phyloP scores from a whole-genome alignment of 1,284 basidiomycete species.

The Boletus nobilissimus region DNA sequence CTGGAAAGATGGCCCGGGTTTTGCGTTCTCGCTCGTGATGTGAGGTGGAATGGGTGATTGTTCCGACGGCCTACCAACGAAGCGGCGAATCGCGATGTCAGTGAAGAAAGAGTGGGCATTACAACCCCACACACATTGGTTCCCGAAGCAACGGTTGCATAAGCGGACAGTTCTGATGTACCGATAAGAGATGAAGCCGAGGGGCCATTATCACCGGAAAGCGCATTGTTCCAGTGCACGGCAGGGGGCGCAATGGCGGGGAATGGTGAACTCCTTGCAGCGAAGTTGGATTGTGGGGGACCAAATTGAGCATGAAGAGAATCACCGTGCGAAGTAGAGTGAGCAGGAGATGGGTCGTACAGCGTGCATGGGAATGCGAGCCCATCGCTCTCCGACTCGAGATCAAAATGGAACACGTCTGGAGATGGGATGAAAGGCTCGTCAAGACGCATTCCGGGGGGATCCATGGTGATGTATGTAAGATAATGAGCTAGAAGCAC shows the following conservation, averaged over 20 bases:
- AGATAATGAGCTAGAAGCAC: too few relatives aligned
- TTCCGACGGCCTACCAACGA: neutral
- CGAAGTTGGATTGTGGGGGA: neutral
- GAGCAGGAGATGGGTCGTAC: neutral
- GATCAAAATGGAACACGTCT: neutral
- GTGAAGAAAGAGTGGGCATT: neutral
- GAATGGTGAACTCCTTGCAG: neutral
- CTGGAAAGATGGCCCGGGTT: neutral
- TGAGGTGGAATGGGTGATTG: neutral
- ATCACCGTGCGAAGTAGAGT: neutral
- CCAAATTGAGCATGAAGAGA: neutral
- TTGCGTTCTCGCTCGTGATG: neutral
- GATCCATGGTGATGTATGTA: neutral
- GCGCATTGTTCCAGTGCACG: neutral
- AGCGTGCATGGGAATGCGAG: too few relatives aligned
- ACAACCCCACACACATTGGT: constrained; percentile 16
- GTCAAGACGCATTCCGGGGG: too few relatives aligned
- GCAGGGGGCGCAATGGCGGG: neutral
- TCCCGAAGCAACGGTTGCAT: neutral
- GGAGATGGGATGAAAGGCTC: neutral
- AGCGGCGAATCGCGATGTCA: constrained; percentile 3
- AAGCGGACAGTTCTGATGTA: neutral
- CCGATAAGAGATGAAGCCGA: neutral
- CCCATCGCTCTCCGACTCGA: neutral
- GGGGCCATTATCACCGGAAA: neutral